Conservation (phyloP, 179 eudicot species). For the Silene vulgaris region DNA sequence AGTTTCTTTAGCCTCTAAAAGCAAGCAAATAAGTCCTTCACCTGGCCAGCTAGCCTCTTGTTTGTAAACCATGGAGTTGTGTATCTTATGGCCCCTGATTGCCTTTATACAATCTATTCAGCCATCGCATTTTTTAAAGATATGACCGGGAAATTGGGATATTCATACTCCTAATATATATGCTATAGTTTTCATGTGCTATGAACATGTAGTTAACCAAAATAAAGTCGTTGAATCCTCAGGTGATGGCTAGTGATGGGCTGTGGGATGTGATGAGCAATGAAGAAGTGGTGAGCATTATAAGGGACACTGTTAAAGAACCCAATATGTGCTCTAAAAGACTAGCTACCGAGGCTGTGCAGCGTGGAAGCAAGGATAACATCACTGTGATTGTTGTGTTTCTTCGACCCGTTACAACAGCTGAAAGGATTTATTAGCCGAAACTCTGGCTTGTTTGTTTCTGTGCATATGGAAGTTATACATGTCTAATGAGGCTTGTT, state of each 20-base stretch:
- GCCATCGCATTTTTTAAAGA: too few relatives aligned
- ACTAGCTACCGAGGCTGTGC: constrained; percentile 85
- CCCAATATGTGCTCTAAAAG: constrained; percentile 90
- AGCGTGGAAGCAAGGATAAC: constrained; percentile 89
- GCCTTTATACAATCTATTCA: too few relatives aligned
- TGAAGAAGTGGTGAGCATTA: constrained; percentile 57
- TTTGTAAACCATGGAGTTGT: too few relatives aligned
- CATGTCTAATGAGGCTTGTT: not conserved
- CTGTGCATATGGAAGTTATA: not conserved
- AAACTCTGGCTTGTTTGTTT: not conserved
- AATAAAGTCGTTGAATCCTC: constrained; percentile 12
- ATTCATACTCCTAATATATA: too few relatives aligned
- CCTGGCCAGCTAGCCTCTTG: too few relatives aligned
- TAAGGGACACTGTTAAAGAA: constrained; percentile 91
- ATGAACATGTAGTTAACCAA: not conserved
- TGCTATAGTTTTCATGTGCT: too few relatives aligned
- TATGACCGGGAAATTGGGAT: too few relatives aligned
- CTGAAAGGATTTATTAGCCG: constrained; percentile 33
- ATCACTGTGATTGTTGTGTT: constrained; percentile 85
- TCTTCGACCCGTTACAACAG: constrained; percentile 75
- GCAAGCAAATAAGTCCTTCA: too few relatives aligned
- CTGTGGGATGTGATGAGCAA: constrained; percentile 83
- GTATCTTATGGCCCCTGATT: too few relatives aligned
- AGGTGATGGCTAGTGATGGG: constrained; percentile 98
- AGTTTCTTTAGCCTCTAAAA: too few relatives aligned